Conservation (phyloP, 805 yeast species). For the Cyberlindnera xishuangbannaensis region DNA sequence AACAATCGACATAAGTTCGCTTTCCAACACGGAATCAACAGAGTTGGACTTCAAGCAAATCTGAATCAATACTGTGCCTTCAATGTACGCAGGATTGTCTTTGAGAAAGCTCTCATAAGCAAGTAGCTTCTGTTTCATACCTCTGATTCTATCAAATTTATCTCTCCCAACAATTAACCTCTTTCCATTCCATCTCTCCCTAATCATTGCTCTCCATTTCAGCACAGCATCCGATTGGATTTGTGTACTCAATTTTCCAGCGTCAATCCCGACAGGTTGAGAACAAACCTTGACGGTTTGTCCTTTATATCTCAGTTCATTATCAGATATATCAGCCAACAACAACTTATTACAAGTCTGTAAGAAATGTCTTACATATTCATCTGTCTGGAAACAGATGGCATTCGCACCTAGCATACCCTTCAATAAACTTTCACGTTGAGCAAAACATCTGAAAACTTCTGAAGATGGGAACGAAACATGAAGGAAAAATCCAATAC, state of each 20-base stretch:
- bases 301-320: constrained; percentile 55
- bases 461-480: constrained; percentile 94
- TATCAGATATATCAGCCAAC: constrained; percentile 73
- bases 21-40: constrained; percentile 56
- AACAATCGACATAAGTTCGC: constrained; percentile 69
- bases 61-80: constrained; percentile 71
- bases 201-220: constrained; percentile 64
- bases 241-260: constrained; percentile 43
- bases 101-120: constrained; percentile 80
- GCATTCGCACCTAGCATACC: constrained; percentile 90
- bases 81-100: constrained; percentile 65
- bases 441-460: constrained; percentile 90
- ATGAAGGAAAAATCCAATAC: constrained; percentile 88
- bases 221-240: constrained; percentile 42
- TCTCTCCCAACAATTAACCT: constrained; percentile 81
- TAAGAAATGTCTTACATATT: constrained; percentile 87
- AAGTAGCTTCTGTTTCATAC: constrained; percentile 77
- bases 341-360: constrained; percentile 84
- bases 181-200: constrained; percentile 72
- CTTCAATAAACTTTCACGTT: constrained; percentile 63
- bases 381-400: constrained; percentile 85
- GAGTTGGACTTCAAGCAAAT: constrained; percentile 58
- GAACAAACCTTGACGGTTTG: constrained; percentile 49
- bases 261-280: constrained; percentile 78
- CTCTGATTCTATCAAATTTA: constrained; percentile 81